Base-by-base conservation (phyloP, 1,139 yeast genomes). In the Geotrichum fermentans region DNA sequence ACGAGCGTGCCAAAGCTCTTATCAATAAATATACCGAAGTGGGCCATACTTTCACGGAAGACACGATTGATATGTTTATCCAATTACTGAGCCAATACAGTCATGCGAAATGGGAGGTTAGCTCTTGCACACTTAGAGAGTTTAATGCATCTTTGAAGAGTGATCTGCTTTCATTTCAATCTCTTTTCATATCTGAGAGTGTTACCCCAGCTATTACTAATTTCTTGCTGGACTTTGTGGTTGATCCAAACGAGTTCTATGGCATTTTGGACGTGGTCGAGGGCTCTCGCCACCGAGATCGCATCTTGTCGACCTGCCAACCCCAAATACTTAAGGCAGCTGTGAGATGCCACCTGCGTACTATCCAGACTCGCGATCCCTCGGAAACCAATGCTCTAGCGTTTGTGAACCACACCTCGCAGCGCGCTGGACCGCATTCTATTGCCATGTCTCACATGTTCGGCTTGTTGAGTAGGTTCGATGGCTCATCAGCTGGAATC, bases 381-480 rank as follows among this genome's bases (percentile, higher is more conserved):
- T 28, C 33, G 11, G 32, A 36, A 6, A 16, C 29, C 3, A 18
- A 39, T 17, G 30, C 28, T 4, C 14, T 34, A 3, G 36, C 28
- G 6, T 40, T 40, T 40, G 50, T 30, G 30, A 33, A 21, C 40
- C 30, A 30, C n/a, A 36, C 38, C 4, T 28, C 43, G 17, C 22
- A 39, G 5, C 29, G 52, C 11, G 52, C 45, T 13, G 46, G 42
- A 10, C 33, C 45, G 11, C 41, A 51, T 42, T 51, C 56, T n/a
- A 44, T 55, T 18, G 59, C 63, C 11, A 60, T 64, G 65, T 65
- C 67, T 4, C 62, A 59, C 38, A 55, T 63, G 58, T 64, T 65
- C 53, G 68, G 66, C 3, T 53, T 63, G 5, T 48, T 66, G 43
- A 56, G 55, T 26, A 51, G 69, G 40, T 58, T 64, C 43, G 51